Evolutionary conservation across 257 asterid genomes (phyloP).

Genomic region (Gardenia jasminoides): DNA sequence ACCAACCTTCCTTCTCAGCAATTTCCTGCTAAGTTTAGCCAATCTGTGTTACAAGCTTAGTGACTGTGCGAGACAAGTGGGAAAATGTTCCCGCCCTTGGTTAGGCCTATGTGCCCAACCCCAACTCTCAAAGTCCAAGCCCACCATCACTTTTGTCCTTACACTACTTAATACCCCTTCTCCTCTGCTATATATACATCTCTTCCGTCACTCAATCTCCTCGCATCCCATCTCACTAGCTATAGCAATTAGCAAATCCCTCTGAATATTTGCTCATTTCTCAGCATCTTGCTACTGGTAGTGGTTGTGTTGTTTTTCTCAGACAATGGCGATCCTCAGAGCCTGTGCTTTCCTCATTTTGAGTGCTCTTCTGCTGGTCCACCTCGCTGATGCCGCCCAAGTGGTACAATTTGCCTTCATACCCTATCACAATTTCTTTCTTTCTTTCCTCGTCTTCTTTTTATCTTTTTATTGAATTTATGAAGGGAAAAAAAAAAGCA

Average conservation of each 20-base stretch:
- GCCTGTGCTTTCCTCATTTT: constrained; percentile 13
- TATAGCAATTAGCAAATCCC: neutral
- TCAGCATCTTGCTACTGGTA: too few species aligned
- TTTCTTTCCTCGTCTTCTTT: neutral
- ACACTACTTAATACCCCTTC: neutral
- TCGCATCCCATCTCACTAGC: constrained; percentile 7
- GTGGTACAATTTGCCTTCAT: neutral
- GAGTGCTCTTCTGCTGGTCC: constrained; percentile 18
- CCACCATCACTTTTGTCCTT: neutral
- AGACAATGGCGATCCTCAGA: constrained; percentile 22
- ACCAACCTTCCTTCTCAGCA: constrained; percentile 4
- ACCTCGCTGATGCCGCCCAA: constrained; percentile 21
- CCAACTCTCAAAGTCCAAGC: neutral
- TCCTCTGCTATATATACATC: constrained; percentile 1
- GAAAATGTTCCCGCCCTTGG: neutral
- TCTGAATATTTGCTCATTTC: neutral
- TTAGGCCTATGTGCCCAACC: neutral
- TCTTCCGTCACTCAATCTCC: neutral
- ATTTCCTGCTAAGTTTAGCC: constrained; percentile 7
- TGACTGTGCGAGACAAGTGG: neutral
- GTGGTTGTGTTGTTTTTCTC: too few species aligned
- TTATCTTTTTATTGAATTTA: too few species aligned
- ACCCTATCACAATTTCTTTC: neutral
- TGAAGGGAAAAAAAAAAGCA: neutral
- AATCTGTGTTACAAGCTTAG: neutral